phyloP scores from a whole-genome alignment of 2,329 filamentous ascomycete species.

The Metarhizium brunneum region DNA sequence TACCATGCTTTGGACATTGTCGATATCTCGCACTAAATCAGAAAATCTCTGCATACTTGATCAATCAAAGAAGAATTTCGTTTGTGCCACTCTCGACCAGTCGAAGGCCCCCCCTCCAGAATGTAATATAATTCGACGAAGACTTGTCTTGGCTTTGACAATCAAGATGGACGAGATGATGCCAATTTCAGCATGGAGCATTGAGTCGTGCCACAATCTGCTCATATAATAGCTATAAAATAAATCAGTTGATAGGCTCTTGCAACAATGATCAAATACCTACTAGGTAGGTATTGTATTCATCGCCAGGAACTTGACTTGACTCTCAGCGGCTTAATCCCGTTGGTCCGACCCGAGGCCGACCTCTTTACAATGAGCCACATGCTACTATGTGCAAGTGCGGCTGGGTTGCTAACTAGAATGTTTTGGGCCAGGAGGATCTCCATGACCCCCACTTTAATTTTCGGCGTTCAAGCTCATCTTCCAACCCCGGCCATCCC shows the following conservation, averaged over 20 bases:
- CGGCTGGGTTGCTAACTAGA: no score
- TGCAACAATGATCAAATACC: no score
- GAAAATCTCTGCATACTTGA: neutral
- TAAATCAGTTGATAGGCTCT: neutral
- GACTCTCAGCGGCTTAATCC: no score
- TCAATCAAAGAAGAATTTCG: neutral
- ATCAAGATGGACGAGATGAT: neutral
- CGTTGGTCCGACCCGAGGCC: conserved; percentile 4
- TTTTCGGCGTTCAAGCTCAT: neutral
- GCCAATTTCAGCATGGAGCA: neutral
- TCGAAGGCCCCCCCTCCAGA: neutral
- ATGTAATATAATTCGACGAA: neutral
- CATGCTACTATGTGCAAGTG: neutral
- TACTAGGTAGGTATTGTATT: no score
- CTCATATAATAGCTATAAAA: neutral
- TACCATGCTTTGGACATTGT: neutral
- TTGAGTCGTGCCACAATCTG: neutral
- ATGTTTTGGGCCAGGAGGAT: neutral
- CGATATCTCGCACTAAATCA: neutral
- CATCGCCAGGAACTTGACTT: no score
- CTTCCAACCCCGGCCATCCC: conserved; percentile 8
- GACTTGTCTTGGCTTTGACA: neutral
- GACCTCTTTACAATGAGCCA: neutral
- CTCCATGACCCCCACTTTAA: neutral
- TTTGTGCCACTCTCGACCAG: neutral